phyloP scores from a whole-genome alignment of 192 early-diverging fungal genomes.

The Linnemannia schmuckeri region DNA sequence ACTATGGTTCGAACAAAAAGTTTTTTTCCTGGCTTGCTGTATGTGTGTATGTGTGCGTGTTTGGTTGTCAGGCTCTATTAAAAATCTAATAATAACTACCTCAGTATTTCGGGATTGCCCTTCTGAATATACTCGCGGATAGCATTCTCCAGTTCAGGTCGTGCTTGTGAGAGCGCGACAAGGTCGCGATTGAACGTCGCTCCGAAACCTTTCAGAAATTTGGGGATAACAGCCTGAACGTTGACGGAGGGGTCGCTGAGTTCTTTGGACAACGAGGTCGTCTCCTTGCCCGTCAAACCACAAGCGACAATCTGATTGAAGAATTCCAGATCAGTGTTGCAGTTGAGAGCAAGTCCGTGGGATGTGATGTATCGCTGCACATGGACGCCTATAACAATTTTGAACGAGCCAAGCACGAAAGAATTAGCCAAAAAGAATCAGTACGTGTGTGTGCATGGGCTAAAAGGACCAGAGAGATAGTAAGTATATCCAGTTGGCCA shows the following conservation, averaged over 20 bases:
- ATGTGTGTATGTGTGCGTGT: too few species aligned
- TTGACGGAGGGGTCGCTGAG: conserved; percentile 20
- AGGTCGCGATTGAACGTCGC: conserved; percentile 60
- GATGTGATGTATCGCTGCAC: conserved; percentile 88
- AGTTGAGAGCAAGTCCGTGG: conserved; percentile 97
- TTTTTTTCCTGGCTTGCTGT: too few species aligned
- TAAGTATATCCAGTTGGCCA: background rate
- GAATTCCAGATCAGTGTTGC: conserved; percentile 89
- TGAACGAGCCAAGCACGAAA: background rate
- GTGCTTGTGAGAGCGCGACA: conserved; percentile 52
- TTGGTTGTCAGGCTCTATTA: too few species aligned
- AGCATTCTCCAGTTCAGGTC: conserved; percentile 35
- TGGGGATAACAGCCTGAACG: conserved; percentile 68
- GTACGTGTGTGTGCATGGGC: background rate
- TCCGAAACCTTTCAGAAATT: conserved; percentile 62
- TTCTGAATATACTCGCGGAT: conserved; percentile 24
- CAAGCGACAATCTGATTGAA: conserved; percentile 94
- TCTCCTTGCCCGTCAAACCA: conserved; percentile 82
- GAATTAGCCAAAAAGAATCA: background rate
- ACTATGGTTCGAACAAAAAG: too few species aligned
- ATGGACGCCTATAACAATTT: conserved; percentile 75
- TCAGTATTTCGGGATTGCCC: conserved; percentile 1
- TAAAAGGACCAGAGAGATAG: too few species aligned
- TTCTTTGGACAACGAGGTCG: conserved; percentile 79
- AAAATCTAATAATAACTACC: background rate